Base-by-base conservation (phyloP, 164 flowering plant genomes). In the Dillenia turbinata region DNA sequence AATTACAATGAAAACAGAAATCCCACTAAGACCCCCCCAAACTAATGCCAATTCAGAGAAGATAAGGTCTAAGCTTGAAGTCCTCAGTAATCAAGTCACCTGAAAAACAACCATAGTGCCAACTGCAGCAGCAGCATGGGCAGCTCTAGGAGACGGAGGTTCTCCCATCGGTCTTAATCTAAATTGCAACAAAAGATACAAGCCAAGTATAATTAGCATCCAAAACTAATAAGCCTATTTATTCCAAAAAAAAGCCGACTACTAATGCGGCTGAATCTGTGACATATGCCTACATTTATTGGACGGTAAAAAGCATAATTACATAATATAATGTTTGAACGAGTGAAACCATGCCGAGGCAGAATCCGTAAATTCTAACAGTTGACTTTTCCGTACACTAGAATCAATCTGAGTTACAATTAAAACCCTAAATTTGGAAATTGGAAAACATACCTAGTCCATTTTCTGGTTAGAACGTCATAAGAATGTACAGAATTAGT, bases 21-120 rank as follows among this genome's bases (percentile, higher is more conserved):
- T 45, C 17, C 17, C 56, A 62, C 44, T 12, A 24, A 49, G 56
- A 45, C 14, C 33, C 33, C 33, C 33, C 33, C 26, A 24, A 26
- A 26, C 4, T 5, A 33, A 33, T 33, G 40, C 7, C 7, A 44
- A 14, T 48, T 46, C 8, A 49, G 47, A 33, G n/a, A 15, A 17
- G 22, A 44, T 49, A 51, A n/a, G 4, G 16, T 14, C 4, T 16
- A 47, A 56, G 52, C 5, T 53, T 53, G 50, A 26, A 8, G 2
- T 46, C 9, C 44, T 56, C 40, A 33, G 40, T 33, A 6, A 33
- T 33, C 40, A 33, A 33, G 53, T 76, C 69, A 95, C 99, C 97
- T 95, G 99, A 75, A 95, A 92, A 9, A 92, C 99, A 61, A 95
- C 99, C 97, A 95, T 95, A 12, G 97, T 90, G 2, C 99, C 97